Evolutionary conservation across 2,329 filamentous ascomycete genomes (phyloP), one percentile per base, ranked within the genome.

Genomic region (Aspergillus ustus): DNA sequence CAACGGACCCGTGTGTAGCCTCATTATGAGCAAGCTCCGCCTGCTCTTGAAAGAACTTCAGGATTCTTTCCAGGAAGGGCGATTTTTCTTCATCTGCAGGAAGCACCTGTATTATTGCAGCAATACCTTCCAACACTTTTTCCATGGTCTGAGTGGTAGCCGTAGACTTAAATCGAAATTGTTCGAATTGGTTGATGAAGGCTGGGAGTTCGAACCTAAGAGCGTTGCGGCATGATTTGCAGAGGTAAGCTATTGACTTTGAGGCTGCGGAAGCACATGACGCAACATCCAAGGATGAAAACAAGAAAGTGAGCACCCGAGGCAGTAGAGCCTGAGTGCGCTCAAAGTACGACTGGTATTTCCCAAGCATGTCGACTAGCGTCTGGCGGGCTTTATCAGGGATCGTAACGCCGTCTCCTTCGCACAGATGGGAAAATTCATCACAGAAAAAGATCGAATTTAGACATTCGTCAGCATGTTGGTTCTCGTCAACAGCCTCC

Each of bases 341-440:
- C 66, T 80, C 76, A 60, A 81, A 78, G 63, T 80, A 81, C 17
- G 72, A 73, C 50, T 78, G 75, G 59, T 79, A 81, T 62, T 76
- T 76, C 25, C 77, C 75, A 57, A 82, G 74, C 63, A 81, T 74
- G 60, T 80, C 76, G 45, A 79, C 72, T 20, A 80, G 63, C 56
- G 79, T 77, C 60, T 79, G 73, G 28, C 79, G 75, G 55, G 78
- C 62, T 68, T 75, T 76, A 54, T 75, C 65, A 9, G 75, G 72
- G 57, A 80, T 74, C 15, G 66, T 61, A 31, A 71, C 66, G 61
- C 69, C 71, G 19, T 69, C 67, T 20, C 70, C 71, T 34, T 69
- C 69, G 45, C 75, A 78, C 54, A 78, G 66, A 34, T 67, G 63
- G 60, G 73, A 62, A 66, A 79, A 77, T 28, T 73, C 67, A 20